Percentiles rank a stretch among this genome's conserved stretches.
Conservation (phyloP, 2,329 filamentous ascomycete species). For the Elsinoe necatrix region DNA sequence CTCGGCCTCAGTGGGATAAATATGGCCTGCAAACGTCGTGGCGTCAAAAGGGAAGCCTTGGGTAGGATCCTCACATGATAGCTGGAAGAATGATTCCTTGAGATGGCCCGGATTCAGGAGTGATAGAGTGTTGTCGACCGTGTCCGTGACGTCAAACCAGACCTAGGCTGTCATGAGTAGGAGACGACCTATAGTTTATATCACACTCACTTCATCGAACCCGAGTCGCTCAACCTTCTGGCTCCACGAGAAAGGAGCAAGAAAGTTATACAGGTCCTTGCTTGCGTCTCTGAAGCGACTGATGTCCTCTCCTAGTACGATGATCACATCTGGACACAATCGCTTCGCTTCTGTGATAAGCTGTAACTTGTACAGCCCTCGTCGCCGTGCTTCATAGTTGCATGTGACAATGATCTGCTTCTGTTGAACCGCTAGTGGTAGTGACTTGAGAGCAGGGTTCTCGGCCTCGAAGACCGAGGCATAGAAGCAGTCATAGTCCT, state of each 20-base stretch:
- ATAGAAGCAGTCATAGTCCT: constrained; percentile 90
- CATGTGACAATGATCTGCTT: constrained; percentile 89
- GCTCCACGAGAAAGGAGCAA: constrained; percentile 69
- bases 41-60: constrained; percentile 75
- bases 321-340: constrained; percentile 72
- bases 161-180: constrained; percentile 34
- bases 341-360: constrained; percentile 72
- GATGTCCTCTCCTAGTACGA: constrained; percentile 80
- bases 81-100: constrained; percentile 66
- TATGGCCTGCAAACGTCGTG: constrained; percentile 56
- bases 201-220: constrained; percentile 66
- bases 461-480: constrained; percentile 81
- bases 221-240: constrained; percentile 71
- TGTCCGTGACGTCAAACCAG: constrained; percentile 74
- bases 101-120: constrained; percentile 61
- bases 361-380: constrained; percentile 70
- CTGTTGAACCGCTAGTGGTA: constrained; percentile 78
- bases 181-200: neutral
- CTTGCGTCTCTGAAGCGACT: constrained; percentile 78
- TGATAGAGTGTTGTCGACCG: constrained; percentile 70
- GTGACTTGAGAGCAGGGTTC: constrained; percentile 60
- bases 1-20: constrained; percentile 37
- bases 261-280: constrained; percentile 66
- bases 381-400: constrained; percentile 80
- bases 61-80: constrained; percentile 64